Percentiles rank a stretch among this genome's conserved stretches.
Evolutionary conservation across 2,329 filamentous ascomycete genomes (phyloP).

Genomic region (Fusarium graminum): DNA sequence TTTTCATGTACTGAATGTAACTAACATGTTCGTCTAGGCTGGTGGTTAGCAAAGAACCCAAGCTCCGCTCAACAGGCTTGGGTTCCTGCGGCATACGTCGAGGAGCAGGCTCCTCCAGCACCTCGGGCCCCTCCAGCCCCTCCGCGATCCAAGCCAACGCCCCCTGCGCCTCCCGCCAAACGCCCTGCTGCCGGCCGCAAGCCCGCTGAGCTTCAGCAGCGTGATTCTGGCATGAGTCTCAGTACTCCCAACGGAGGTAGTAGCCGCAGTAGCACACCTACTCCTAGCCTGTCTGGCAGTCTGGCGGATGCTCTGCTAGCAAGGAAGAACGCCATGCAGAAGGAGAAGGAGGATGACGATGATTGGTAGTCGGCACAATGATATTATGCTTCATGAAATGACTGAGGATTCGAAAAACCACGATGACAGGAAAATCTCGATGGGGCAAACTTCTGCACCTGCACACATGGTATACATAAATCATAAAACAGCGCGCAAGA

Average conservation of each 20-base stretch:
- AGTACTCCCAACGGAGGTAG: conserved; percentile 68
- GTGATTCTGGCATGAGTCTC: conserved; percentile 78
- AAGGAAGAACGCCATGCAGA: conserved; percentile 81
- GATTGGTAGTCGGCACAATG: conserved; percentile 68
- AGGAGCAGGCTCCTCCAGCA: conserved; percentile 78
- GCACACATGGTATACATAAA: conserved; percentile 15
- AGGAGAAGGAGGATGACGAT: conserved; percentile 75
- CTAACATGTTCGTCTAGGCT: conserved; percentile 71
- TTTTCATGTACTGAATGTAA: neutral
- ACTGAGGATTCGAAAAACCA: conserved; percentile 28
- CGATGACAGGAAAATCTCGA: conserved; percentile 34
- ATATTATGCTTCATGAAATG: conserved; percentile 46
- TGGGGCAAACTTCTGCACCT: conserved; percentile 23
- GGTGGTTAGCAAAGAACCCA: conserved; percentile 87
- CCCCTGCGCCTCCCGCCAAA: conserved; percentile 84
- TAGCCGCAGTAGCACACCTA: conserved; percentile 79
- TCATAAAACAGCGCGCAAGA: conserved; percentile 33
- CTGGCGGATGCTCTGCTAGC: conserved; percentile 83
- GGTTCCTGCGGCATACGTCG: conserved; percentile 93
- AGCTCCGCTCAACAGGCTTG: conserved; percentile 80
- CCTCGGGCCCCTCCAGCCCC: conserved; percentile 76
- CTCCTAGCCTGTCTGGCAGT: conserved; percentile 77
- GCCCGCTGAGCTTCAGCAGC: conserved; percentile 74
- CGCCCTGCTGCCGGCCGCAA: conserved; percentile 80
- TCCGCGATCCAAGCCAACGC: conserved; percentile 74